Base-by-base conservation (phyloP, 306 rosid species). In the Luffa aegyptiaca region DNA sequence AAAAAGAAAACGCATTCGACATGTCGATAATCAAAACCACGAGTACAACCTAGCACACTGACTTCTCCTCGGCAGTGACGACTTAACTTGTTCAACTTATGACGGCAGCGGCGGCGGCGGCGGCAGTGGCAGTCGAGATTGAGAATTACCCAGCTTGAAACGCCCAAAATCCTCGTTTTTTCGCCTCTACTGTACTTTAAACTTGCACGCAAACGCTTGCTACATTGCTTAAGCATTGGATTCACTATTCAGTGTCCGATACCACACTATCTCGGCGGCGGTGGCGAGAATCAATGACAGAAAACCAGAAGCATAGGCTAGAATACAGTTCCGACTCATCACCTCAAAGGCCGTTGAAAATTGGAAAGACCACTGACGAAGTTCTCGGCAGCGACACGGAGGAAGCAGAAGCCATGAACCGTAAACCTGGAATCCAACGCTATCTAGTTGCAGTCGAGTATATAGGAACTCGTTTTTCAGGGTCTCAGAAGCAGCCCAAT, bases 381-480 rank as follows among this genome's bases (percentile, higher is more conserved):
- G 41, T 80, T 74, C 20, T 37, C 16, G 80, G 64, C 63, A 81
- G 79, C 79, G 81, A 55, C 74, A 85, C 70, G 2, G 83, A 82
- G 13, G 83, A 75, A 4, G 81, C 76, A 10, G 76, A 78, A 79
- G 16, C 82, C 58, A 95, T 88, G 97, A 81, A 33, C 63, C 90
- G 68, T 52, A 86, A 85, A 62, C 81, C 86, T 14, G 80, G 82
- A 79, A 84, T 84, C 48, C 97, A 95, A 75, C 94, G 99, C 10
- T 95, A 95, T 81, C 81, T 95, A 80, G 39, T 95, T 4, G 97
- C 99, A 8, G 80, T 93, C 46, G 99, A 95, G 75, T 95, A 95
- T 71, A 87, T 91, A 10, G 99, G 99, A 3, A 90, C 91, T 86
- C 94, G 86, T 20, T 95, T 95, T 89, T 91, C 79, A 5, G 99